Evolutionary conservation across 139 green algal genomes (phyloP), one percentile per base, ranked within the genome.

Genomic region (Volvox africanus): DNA sequence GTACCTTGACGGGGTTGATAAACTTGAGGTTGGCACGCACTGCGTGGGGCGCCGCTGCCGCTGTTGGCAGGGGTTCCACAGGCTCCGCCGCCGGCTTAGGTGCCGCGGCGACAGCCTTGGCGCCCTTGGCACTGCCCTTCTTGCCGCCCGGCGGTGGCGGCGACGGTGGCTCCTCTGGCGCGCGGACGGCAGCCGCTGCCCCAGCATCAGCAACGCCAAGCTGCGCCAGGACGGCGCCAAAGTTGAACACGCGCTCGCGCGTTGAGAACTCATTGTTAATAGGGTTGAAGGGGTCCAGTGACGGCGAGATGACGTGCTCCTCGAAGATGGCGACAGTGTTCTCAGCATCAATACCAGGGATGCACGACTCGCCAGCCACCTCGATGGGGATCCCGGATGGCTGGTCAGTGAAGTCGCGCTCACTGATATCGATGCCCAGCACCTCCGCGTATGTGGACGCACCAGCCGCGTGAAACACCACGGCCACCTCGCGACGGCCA

Each of bases 291-390:
- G 94, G 94, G 82, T 98, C 96, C 78, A 98, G 91, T 21, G 87
- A 65, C 36, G 61, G 78, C 1, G 93, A 90, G 50, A 98, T 90
- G 33, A 87, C 89, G 88, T 98, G 96, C 96, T 98, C 96, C 93
- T 98, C 96, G 92, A 98, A 98, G 85, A 98, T 97, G 37, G 93
- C 84, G 14, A 86, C 89, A 20, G 97, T 82, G 93, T 97, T 95
- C 2, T 93, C 61, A 2, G 94, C 79, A 62, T 96, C 93, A 81
- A 98, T 97, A 61, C 96, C 93, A 19, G 95, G 95, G 61, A 98
- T 97, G 92, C 96, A 97, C 22, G 89, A 95, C 92, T 98, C 96
- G 24, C 96, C 96, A 0, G 82, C 89, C 5, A 98, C 75, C 88
- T 97, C 95, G 87, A 97, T 97, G 0, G 92, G 91, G 35, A 98